Base-by-base conservation (phyloP, 2,329 filamentous ascomycete species). In the Cladosporium sp. region DNA sequence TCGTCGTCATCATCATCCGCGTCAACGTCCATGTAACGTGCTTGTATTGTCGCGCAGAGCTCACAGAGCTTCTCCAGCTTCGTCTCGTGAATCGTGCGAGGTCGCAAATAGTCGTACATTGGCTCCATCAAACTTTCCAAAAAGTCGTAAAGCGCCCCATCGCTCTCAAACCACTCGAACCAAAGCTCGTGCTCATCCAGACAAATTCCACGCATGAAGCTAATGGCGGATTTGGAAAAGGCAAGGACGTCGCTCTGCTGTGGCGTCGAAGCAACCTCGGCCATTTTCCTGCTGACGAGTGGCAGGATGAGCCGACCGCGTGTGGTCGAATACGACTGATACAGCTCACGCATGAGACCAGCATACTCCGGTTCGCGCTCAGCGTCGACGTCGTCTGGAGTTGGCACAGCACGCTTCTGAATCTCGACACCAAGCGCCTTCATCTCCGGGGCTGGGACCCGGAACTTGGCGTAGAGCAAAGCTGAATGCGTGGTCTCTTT, bases 401-500 rank as follows among this genome's bases (percentile, higher is more conserved):
- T 68, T 3, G 82, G 79, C 2, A 82, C 77, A 9, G 81, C 82
- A 61, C 83, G 74, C 65, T 85, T 85, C 59, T 86, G 83, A 35
- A 86, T 85, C 61, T 86, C 82, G 18, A 84, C 68, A 8, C 84
- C 84, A 40, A 87, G 75, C 50, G 78, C 75, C 65, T 86, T 84
- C 50, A 87, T 68, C 57, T 85, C 81, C 3, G 80, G 76, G 2
- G 84, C 84, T 42, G 80, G 81, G 19, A 85, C 80, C 22, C 83
- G 75, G 56, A 87, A 88, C 59, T 87, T 87, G 16, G 85, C 83
- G 61, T 87, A 87, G 2, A 87, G 70, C 8, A 87, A 69, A 9
- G 85, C 82, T 18, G 85, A 87, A 72, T 86, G 82, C 2, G 84
- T 85, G 1, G 84, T 86, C 56, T 87, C 84, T 57, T 85, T 87